Base-by-base conservation (phyloP, 495 filamentous ascomycete genomes). In the Arthonia radiata region DNA sequence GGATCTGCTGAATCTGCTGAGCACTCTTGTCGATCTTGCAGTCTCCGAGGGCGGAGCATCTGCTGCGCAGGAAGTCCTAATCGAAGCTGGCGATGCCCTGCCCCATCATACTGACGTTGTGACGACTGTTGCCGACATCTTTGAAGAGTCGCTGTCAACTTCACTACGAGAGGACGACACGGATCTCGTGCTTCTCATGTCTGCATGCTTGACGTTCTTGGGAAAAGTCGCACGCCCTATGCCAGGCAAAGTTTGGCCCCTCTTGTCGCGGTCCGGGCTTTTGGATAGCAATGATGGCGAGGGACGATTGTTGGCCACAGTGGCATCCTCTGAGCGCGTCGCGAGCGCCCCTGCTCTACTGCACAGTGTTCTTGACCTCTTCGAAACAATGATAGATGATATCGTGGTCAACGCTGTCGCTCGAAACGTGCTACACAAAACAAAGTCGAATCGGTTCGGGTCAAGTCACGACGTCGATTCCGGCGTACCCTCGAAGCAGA, bases 191-290 rank as follows among this genome's bases (percentile, higher is more conserved):
- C 54, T 77, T 17, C 53, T 82, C 14, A 57, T 72, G 17, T 64
- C n/a, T n/a, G n/a, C 67, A 18, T 91, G 78, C 36, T 37, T 79
- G 18, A 71, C 76, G 22, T 93, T 94, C 33, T 57, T 83, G 9
- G 56, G 70, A 31, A 65, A 64, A 12, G 47, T 86, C 6, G 42
- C 79, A 3, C 50, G 56, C 4, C 49, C 89, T n/a, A 52, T 71
- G 15, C 82, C 83, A 3, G 68, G 66, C 24, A 54, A 82, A 31
- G 67, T 91, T 2, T 97, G 83, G 83, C 74, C 80, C 3, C 78
- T 82, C 39, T 63, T 97, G 40, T 61, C 71, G 4, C 59, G 77
- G 26, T 89, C 74, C 42, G 57, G 58, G 23, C 57, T 97, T 14
- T 56, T 93, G 25, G 72, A 70, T 18, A 57, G 61, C 15, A 64